Conservation (phyloP, 208 protist species). For the Leishmania arabica region DNA sequence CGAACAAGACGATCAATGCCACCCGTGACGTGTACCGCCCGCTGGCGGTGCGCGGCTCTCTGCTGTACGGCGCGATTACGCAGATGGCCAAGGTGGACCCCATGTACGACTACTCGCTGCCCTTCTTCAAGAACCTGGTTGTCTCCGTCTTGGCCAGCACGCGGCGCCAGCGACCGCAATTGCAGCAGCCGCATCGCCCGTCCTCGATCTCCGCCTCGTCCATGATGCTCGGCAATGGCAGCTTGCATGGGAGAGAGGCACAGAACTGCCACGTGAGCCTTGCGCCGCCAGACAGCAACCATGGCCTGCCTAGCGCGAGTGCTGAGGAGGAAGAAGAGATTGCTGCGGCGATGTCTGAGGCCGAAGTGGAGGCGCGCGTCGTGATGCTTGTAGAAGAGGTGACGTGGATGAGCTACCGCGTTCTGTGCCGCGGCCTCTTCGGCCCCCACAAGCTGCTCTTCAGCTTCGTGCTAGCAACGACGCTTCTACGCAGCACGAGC, state of each 20-base stretch:
- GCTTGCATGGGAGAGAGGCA: background rate
- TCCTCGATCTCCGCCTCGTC: conserved; percentile 14
- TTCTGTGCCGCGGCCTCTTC: conserved; percentile 95
- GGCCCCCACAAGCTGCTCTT: conserved; percentile 94
- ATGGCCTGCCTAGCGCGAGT: background rate
- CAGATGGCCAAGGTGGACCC: conserved; percentile 90
- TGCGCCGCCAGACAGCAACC: background rate
- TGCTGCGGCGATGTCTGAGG: conserved; percentile 15
- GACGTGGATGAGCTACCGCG: conserved; percentile 88
- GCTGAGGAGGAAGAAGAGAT: conserved; percentile 30
- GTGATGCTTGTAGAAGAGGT: conserved; percentile 74
- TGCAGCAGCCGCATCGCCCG: conserved; percentile 2
- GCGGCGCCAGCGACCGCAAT: conserved; percentile 18
- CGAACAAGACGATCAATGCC: conserved; percentile 92
- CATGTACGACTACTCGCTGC: conserved; percentile 94
- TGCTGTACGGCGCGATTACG: conserved; percentile 95
- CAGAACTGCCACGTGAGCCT: conserved; percentile 4
- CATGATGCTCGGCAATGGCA: background rate
- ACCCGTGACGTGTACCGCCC: conserved; percentile 91
- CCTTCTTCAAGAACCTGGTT: conserved; percentile 93
- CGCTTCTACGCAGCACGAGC: conserved; percentile 68
- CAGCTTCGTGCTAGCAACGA: conserved; percentile 90
- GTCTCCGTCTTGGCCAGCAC: conserved; percentile 81
- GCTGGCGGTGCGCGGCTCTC: conserved; percentile 92
- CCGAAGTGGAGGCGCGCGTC: conserved; percentile 63